Percentiles rank a stretch among this genome's conserved stretches.
Conservation (phyloP, 345 rosid genomes). For the Viola odorata region DNA sequence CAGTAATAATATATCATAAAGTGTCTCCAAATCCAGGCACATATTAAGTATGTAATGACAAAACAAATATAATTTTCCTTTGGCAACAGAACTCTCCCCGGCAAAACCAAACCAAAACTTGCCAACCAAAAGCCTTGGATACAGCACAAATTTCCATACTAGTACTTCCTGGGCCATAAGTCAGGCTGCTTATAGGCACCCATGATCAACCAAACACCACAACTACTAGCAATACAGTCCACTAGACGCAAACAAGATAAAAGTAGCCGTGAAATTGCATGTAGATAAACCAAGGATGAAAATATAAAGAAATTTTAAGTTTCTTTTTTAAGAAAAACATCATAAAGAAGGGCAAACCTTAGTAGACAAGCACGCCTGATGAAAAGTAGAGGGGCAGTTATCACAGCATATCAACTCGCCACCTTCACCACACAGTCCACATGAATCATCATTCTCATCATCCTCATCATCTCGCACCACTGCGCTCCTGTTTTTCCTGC, state of each 20-base stretch:
- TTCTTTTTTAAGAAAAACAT: not conserved
- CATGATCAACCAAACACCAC: too few species aligned
- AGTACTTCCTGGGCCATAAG: not conserved
- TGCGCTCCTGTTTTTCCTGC: constrained; percentile 44
- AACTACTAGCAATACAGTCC: not conserved
- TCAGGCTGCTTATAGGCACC: not conserved
- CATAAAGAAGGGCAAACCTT: constrained; percentile 49
- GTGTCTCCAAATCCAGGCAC: too few species aligned
- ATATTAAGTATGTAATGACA: too few species aligned
- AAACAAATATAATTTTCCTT: too few species aligned
- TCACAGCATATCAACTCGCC: constrained; percentile 96
- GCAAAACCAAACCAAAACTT: not conserved
- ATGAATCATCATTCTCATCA: constrained; percentile 92
- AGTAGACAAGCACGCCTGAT: constrained; percentile 69
- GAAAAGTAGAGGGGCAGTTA: constrained; percentile 88
- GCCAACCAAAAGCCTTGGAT: not conserved
- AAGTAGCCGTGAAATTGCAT: too few species aligned
- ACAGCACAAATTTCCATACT: not conserved
- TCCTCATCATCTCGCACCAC: constrained; percentile 47
- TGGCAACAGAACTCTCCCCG: too few species aligned
- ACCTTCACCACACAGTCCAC: constrained; percentile 89
- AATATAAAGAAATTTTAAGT: too few species aligned
- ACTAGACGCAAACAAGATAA: not conserved
- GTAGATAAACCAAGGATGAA: constrained; percentile 2
- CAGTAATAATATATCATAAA: too few species aligned